Conservation (phyloP, 495 filamentous ascomycete species). For the Tuber melanosporum region DNA sequence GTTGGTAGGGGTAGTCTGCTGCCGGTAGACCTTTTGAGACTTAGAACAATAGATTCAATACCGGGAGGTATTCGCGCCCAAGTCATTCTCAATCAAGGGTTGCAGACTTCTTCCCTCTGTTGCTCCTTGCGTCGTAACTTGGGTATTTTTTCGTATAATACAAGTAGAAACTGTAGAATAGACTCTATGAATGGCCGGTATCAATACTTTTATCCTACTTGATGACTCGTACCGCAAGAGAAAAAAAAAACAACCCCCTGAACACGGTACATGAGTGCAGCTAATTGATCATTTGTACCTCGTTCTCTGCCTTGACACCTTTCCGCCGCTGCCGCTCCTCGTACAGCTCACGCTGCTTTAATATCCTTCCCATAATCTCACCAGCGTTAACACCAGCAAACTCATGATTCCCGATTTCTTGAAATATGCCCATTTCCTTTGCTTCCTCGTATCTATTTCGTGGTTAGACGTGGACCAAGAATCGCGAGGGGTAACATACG, state of each 20-base stretch:
- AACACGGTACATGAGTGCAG: background rate
- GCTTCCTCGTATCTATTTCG: slow-evolving; percentile 50
- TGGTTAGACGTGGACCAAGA: slow-evolving; percentile 6
- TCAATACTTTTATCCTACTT: background rate
- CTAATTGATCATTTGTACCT: slow-evolving; percentile 46
- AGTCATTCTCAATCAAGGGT: background rate
- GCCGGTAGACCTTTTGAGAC: background rate
- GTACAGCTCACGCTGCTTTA: slow-evolving; percentile 74
- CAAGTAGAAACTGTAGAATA: background rate
- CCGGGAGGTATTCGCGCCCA: background rate
- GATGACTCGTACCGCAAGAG: background rate
- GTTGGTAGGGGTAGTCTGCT: background rate
- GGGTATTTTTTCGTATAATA: too few relatives aligned
- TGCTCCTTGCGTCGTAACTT: background rate
- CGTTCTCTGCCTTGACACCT: slow-evolving; percentile 69
- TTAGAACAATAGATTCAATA: background rate
- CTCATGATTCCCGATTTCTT: slow-evolving; percentile 62
- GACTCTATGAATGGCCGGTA: background rate
- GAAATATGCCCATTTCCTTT: slow-evolving; percentile 72
- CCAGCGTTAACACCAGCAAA: slow-evolving; percentile 85
- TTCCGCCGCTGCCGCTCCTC: slow-evolving; percentile 86
- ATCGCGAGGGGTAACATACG: slow-evolving; percentile 49
- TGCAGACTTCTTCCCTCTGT: background rate
- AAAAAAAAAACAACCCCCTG: background rate
- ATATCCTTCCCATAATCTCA: slow-evolving; percentile 82